Evolutionary conservation across 2,329 filamentous ascomycete genomes (phyloP), one percentile per base, ranked within the genome.

Genomic region (Aspergillus ibericus): DNA sequence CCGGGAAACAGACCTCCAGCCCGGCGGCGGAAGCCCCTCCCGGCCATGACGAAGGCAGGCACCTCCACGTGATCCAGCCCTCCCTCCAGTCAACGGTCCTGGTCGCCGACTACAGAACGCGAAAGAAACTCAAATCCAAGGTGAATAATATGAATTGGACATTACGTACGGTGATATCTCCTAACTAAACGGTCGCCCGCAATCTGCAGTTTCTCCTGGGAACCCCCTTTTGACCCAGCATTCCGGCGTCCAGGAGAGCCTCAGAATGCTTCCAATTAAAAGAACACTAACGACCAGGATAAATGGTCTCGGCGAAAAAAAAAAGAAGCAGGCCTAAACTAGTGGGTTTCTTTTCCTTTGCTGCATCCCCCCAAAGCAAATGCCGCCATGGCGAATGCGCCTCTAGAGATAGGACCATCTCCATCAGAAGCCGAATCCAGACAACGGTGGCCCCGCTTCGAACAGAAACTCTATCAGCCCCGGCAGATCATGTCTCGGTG

Each of bases 391-490:
- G 53, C 48, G 27, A 20, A 44, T 18, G 38, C 36, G 16, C 22
- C 8, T 18, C 35, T 5, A 20, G 15, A 40, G 15, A 40, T 40
- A 16, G 36, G 35, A 49, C 6, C 32, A 20, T 51, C 22, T 46
- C 50, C 12, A 32, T 18, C 48, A 36, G 42, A 42, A 54, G 58
- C 50, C 60, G 55, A 60, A 63, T 55, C 44, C 50, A 56, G 36
- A 49, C 29, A 53, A 49, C 44, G 42, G 36, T 48, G 42, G 53
- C 40, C 54, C 48, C 56, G 50, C 47, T 56, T 54, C 53, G 55
- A 60, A 60, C 55, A 62, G 36, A 38, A 54, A 42, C 51, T 64
- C 62, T 64, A 64, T 64, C 51, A 53, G 50, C 29, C 57, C 60
- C 51, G 50, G 55, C 57, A 56, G 46, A 18, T 47, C 53, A 44